These are phyloP conservation scores for Phytophthora meadii DNA, from an alignment of 352 stramenopile genomes.

Conservation along the genomic window DNA sequence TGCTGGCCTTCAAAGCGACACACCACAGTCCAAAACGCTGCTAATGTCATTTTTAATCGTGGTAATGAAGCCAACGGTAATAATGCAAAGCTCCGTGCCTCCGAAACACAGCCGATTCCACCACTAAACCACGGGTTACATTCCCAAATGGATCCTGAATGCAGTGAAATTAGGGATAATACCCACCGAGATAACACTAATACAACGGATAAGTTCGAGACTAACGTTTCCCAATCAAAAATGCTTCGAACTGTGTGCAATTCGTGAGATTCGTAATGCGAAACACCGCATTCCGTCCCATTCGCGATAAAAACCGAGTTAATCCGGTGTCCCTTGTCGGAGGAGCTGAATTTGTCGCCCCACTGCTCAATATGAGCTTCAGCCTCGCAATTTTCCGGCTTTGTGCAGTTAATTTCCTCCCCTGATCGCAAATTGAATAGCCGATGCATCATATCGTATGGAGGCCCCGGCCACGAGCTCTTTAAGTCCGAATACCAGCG, in stretches of 20 bases:
- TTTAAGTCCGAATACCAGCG: not conserved
- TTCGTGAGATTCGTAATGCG: not conserved
- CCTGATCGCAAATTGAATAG: not conserved
- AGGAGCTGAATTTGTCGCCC: not conserved
- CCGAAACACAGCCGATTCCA: slow-evolving; percentile 23
- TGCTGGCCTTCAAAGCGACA: slow-evolving; percentile 46
- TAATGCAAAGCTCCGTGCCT: slow-evolving; percentile 10
- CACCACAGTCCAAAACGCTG: slow-evolving; percentile 20
- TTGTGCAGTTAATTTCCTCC: not conserved
- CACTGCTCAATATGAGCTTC: not conserved
- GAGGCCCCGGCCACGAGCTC: not conserved
- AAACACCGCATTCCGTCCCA: not conserved
- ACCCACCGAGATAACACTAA: slow-evolving; percentile 21
- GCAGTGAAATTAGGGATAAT: slow-evolving; percentile 10
- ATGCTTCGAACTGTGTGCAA: slow-evolving; percentile 4
- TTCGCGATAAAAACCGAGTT: slow-evolving; percentile 17
- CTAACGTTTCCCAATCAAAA: no score
- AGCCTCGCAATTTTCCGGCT: not conserved
- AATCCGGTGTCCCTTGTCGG: not conserved
- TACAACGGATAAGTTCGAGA: slow-evolving; percentile 14
- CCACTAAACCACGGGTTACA: slow-evolving; percentile 11
- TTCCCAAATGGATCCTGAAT: slow-evolving; percentile 1
- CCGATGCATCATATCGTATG: not conserved
- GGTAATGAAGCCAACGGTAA: slow-evolving; percentile 17
- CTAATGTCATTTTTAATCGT: slow-evolving; percentile 16